Base-by-base conservation (phyloP, 2,329 filamentous ascomycete species). In the Myriosclerotinia scirpicola region DNA sequence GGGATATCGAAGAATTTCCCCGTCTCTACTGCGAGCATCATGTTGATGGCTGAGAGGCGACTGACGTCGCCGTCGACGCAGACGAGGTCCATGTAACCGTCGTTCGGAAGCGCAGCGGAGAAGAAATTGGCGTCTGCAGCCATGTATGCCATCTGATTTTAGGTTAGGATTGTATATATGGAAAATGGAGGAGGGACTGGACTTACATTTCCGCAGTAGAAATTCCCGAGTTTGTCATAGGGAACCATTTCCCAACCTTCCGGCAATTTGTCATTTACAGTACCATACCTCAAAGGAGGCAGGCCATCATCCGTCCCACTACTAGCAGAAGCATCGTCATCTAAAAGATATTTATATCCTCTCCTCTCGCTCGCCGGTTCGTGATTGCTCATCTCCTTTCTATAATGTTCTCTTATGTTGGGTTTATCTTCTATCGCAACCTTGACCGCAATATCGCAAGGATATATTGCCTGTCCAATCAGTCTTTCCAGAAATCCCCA, bases 111-210 rank as follows among this genome's bases (percentile, higher is more conserved):
- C 0, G 94, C 85, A 1, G 91, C 89, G 36, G 92, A 83, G 82
- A 96, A 99, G 81, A 98, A 96, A 74, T 93, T 92, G 67, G 89
- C 84, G 70, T 94, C 89, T 15, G 92, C 84, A 0, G 93, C 89
- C 92, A 99, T 94, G 78, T 90, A 96, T 34, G 90, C 87, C 89
- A 98, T 96, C 87, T 90, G 1, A 6, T 61, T 5, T 26, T 9
- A 12, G 7, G 48, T 61, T 22, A 61, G 44, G 7, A 11, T 36
- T 38, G 26, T 5, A 22, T 6, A 8, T 38, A 6, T 17, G n/a
- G 34, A 38, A 9, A 38, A 11, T 14, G 30, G n/a, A n/a, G 26
- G 44, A 20, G 30, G 14, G 12, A 54, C 5, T 5, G 7, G 36
- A 80, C 86, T 80, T 75, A 89, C 87, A 77, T 97, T 99, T 69